A percentile compares a stretch with the other conserved stretches of the same genome.
Conservation (phyloP, 371 early-diverging fungal genomes). For the Cokeromyces recurvatus region DNA sequence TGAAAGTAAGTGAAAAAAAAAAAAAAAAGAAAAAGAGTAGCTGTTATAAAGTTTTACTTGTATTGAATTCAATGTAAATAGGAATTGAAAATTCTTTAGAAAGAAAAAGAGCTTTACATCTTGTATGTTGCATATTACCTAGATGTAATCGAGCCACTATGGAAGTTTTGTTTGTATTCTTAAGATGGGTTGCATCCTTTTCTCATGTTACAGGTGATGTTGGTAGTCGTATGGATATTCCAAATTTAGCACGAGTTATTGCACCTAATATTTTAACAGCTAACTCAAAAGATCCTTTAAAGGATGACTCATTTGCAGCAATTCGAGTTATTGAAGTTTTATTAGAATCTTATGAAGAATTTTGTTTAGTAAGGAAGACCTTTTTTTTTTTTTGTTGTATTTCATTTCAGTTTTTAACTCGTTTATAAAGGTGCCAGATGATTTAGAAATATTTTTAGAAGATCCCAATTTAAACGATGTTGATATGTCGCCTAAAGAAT, state of each 20-base stretch:
- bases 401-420: background rate
- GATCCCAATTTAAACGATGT: constrained; percentile 35
- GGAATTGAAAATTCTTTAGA: constrained; percentile 47
- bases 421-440: constrained; percentile 33
- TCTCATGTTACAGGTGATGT: constrained; percentile 68
- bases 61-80: no score
- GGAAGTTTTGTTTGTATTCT: constrained; percentile 81
- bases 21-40: background rate
- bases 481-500: constrained; percentile 42
- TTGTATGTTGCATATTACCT: constrained; percentile 83
- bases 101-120: constrained; percentile 69
- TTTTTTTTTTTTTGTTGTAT: background rate
- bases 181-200: constrained; percentile 79
- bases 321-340: constrained; percentile 75
- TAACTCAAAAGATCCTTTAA: constrained; percentile 75
- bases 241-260: constrained; percentile 90
- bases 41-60: no score
- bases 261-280: constrained; percentile 91
- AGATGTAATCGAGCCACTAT: constrained; percentile 87
- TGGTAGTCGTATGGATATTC: constrained; percentile 92
- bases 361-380: constrained; percentile 58
- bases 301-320: constrained; percentile 70
- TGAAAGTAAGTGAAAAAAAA: constrained; percentile 41
- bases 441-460: constrained; percentile 38
- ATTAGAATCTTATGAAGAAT: constrained; percentile 67